A percentile compares a stretch with the other conserved stretches of the same genome.
These are phyloP conservation scores for Echria macrotheca DNA, from an alignment of 495 filamentous ascomycete genomes.

Conservation along the genomic window DNA sequence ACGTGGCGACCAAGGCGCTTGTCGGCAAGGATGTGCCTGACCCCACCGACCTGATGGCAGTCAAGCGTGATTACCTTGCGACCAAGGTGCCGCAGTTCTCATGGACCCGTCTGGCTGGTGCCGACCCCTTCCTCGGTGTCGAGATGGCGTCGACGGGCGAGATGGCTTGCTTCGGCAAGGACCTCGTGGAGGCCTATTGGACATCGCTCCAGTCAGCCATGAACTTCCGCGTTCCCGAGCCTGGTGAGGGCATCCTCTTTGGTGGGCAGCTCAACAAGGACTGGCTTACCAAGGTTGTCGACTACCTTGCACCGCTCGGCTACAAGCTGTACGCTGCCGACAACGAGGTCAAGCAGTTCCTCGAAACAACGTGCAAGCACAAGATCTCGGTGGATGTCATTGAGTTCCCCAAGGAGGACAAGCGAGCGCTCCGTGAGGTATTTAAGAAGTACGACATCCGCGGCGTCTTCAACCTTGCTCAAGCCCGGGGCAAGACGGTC, in stretches of 20 bases:
- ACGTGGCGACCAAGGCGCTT: constrained; percentile 90
- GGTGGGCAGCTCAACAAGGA: constrained; percentile 71
- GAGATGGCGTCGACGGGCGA: constrained; percentile 97
- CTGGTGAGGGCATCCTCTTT: constrained; percentile 89
- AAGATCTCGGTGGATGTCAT: constrained; percentile 77
- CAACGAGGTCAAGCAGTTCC: constrained; percentile 68
- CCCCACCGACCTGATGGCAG: constrained; percentile 80
- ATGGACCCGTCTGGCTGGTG: constrained; percentile 97
- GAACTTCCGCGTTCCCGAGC: constrained; percentile 95
- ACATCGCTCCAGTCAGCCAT: constrained; percentile 91
- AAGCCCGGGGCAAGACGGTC: constrained; percentile 72
- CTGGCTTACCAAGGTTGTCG: constrained; percentile 65
- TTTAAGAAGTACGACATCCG: constrained; percentile 96
- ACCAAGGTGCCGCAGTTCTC: constrained; percentile 98
- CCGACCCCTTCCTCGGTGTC: constrained; percentile 94
- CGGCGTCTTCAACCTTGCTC: constrained; percentile 92
- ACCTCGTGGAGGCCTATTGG: constrained; percentile 97
- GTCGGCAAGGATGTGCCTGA: constrained; percentile 80
- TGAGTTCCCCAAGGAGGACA: constrained; percentile 95
- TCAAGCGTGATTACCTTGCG: constrained; percentile 84
- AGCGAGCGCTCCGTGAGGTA: constrained; percentile 88
- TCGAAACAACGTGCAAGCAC: constrained; percentile 65
- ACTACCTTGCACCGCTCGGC: constrained; percentile 78
- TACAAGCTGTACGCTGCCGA: constrained; percentile 92
- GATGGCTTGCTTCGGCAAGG: constrained; percentile 96